Evolutionary conservation across 2,329 filamentous ascomycete species (phyloP), one percentile per base, ranked within the genome.

Genomic region (Ceratocystis smalleyi): DNA sequence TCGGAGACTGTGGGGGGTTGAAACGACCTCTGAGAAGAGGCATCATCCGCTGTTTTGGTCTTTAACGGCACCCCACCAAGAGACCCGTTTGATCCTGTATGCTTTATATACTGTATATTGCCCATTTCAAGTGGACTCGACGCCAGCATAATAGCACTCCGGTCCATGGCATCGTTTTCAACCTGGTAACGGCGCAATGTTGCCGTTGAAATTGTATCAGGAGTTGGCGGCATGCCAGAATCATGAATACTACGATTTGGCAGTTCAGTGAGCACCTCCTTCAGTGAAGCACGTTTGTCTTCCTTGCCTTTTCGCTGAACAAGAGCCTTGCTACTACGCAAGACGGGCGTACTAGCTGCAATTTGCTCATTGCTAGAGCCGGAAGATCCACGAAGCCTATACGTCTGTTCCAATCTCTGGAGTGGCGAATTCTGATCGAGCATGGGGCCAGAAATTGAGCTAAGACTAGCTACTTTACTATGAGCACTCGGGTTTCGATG

Each of bases 181-280:
- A 75, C 76, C 67, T 81, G 76, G 66, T 77, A 79, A 15, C 76
- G 75, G 5, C 77, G 75, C 43, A 84, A 73, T 0, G 80, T 81
- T 1, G 79, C 79, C 1, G 79, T 82, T 1, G 81, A 82, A 22
- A 83, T 80, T 0, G 82, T 84, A 68, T 84, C 81, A 0, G 82
- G 82, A 0, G 82, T 84, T 0, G 82, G 82, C 8, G 82, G 82
- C 1, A 83, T 72, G 19, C 72, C 72, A 19, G 78, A 76, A 4
- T 77, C 74, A 63, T 76, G 73, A 1, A 76, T 66, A 69, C 74
- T 72, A 75, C 77, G 67, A 72, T 73, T 67, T 69, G 74, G 66
- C 65, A 74, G 69, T 19, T 80, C 77, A 0, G 80, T 82, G 35
- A 77, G 69, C 5, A 83, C 80, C 51, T 72, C 76, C 8, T 79